Evolutionary conservation across 2,329 filamentous ascomycete genomes (phyloP).

Genomic region (Ophiosphaerella korrae): DNA sequence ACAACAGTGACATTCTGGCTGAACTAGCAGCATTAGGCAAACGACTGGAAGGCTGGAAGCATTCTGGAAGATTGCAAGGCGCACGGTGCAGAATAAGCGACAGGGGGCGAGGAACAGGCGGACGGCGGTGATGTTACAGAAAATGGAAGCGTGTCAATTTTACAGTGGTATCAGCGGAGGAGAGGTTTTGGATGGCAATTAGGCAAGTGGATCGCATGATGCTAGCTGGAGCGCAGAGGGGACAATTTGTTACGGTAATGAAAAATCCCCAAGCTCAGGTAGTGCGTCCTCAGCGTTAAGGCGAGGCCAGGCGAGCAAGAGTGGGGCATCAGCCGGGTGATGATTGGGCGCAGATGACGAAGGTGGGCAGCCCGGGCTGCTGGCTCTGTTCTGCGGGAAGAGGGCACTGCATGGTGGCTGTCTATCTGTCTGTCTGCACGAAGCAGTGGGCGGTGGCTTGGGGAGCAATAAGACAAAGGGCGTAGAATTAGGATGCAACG

Average conservation of each 20-base stretch:
- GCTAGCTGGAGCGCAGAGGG: slow-evolving; percentile 24
- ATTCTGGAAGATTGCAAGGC: slow-evolving; percentile 26
- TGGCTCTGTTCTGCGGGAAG: slow-evolving; percentile 19
- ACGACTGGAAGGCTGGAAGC: slow-evolving; percentile 38
- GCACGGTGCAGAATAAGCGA: slow-evolving; percentile 24
- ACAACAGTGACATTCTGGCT: slow-evolving; percentile 24
- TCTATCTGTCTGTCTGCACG: no score
- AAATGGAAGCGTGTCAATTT: slow-evolving; percentile 7
- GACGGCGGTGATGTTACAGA: background rate
- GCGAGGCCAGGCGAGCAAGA: slow-evolving; percentile 34
- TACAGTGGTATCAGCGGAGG: no score
- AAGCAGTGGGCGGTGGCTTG: no score
- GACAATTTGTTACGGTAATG: slow-evolving; percentile 30
- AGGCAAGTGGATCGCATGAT: slow-evolving; percentile 26
- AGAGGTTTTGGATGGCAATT: no score
- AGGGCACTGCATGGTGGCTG: slow-evolving; percentile 11
- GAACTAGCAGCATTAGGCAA: slow-evolving; percentile 31
- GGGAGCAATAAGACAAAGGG: slow-evolving; percentile 6
- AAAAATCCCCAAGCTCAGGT: slow-evolving; percentile 20
- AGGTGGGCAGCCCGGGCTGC: slow-evolving; percentile 9
- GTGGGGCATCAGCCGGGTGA: slow-evolving; percentile 21
- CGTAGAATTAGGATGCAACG: background rate
- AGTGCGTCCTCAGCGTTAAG: slow-evolving; percentile 36
- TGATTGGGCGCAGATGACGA: slow-evolving; percentile 17
- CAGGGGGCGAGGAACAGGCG: slow-evolving; percentile 11